Evolutionary conservation across 2,329 filamentous ascomycete species (phyloP), one percentile per base, ranked within the genome.

Genomic region (Dactylellina cionopaga): DNA sequence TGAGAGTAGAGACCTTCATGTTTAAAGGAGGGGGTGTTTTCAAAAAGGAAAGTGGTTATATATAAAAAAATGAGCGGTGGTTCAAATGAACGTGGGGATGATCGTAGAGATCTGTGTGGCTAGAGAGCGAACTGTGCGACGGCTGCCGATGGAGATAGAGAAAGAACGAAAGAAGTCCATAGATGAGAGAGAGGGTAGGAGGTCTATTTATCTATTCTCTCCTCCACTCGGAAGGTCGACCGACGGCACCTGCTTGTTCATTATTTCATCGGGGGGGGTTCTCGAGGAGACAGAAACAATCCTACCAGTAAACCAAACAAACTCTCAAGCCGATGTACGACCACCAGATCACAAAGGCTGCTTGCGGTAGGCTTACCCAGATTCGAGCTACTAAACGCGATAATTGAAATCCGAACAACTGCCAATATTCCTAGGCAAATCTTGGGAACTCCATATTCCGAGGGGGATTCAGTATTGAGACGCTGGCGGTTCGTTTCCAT

Each of bases 1-100:
- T 64, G 7, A 64, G 59, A 54, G 59, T 64, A 33, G 59, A 64
- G n/a, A 64, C 11, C 47, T 55, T 64, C 59, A 64, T 64, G n/a
- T 63, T 63, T n/a, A 29, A 11, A 35, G 19, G 25, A 44, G 25
- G 22, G 25, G 2, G 25, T 15, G 2, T 2, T 37, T 13, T 11
- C 13, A 24, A 15, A 25, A 63, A 54, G 7, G 47, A 54, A 55
- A 15, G 47, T 35, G 13, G 25, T 7, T 54, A 22, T 51, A 17
- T 5, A n/a, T 27, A 31, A 22, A 54, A 39, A 27, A 25, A 35
- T 15, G 49, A 39, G 49, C 7, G 49, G 25, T 5, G 5, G 15
- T 17, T 31, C 5, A 56, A 64, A 64, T 13, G 47, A 64, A 37
- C 22, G 59, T 64, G 59, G 33, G 31, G 17, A 55, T 54, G 59